A percentile compares a stretch with the other conserved stretches of the same genome.
These are phyloP conservation scores for Penicillium sp. DNA, from an alignment of 2,329 filamentous ascomycete genomes.

Conservation along the genomic window DNA sequence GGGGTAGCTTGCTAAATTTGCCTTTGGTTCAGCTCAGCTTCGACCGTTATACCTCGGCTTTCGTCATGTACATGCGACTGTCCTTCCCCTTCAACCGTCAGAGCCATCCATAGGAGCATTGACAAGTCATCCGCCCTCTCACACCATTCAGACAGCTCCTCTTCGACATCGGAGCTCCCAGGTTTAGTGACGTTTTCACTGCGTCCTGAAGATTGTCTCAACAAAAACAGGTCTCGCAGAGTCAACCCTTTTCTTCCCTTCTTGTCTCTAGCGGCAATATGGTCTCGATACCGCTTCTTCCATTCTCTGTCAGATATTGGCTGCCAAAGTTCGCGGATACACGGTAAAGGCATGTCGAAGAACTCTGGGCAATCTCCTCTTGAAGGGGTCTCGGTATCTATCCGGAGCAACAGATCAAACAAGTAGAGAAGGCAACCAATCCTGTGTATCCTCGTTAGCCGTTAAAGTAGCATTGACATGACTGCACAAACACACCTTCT, in stretches of 20 bases:
- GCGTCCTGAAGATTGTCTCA: background rate
- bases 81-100: constrained; percentile 3
- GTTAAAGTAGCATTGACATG: no score
- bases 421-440: no score
- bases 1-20: background rate
- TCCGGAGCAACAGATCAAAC: no score
- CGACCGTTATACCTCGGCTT: background rate
- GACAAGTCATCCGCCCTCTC: constrained; percentile 2
- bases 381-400: no score
- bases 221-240: background rate
- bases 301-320: no score
- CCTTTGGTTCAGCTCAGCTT: background rate
- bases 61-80: background rate
- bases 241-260: constrained; percentile 1
- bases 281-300: no score
- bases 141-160: constrained; percentile 8
- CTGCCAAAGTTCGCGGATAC: no score
- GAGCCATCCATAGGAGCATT: constrained; percentile 5
- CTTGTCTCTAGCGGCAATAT: background rate
- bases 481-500: no score
- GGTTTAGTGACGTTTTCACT: background rate
- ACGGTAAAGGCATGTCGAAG: no score
- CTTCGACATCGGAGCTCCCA: background rate
- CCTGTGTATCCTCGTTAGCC: no score
- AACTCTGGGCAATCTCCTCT: no score